Percentiles rank a stretch among this genome's conserved stretches.
phyloP scores from a whole-genome alignment of 2,329 filamentous ascomycete genomes.

The Diaporthe humulicola region DNA sequence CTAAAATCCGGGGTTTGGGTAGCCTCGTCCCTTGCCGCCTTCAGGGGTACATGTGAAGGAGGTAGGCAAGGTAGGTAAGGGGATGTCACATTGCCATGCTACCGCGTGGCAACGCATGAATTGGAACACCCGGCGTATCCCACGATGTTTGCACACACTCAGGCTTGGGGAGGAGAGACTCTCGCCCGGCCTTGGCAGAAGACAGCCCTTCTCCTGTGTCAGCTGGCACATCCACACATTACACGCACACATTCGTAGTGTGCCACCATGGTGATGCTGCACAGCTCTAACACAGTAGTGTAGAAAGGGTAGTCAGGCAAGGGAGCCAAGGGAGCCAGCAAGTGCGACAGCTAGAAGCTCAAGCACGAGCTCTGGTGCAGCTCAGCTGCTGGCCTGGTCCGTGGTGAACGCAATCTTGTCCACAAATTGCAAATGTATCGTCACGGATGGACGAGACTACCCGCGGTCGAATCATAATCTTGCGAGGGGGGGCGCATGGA shows the following conservation, averaged over 20 bases:
- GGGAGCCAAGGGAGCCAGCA: background rate
- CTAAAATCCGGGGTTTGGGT: slow-evolving; percentile 39
- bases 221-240: background rate
- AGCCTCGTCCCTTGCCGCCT: slow-evolving; percentile 16
- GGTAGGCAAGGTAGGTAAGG: no score
- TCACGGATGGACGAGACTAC: background rate
- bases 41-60: slow-evolving; percentile 23
- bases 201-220: background rate
- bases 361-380: slow-evolving; percentile 10
- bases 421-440: slow-evolving; percentile 24
- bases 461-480: slow-evolving; percentile 20
- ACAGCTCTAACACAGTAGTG: background rate
- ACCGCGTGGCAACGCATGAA: background rate
- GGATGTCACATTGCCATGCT: slow-evolving; percentile 4
- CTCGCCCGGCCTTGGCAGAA: background rate
- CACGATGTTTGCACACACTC: background rate
- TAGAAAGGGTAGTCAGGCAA: background rate
- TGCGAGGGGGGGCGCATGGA: slow-evolving; percentile 8
- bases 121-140: background rate
- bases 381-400: background rate
- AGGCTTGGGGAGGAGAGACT: background rate
- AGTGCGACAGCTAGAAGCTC: background rate
- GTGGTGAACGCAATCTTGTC: slow-evolving; percentile 13
- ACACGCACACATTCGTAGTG: background rate
- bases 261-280: background rate